A percentile compares a stretch with the other conserved stretches of the same genome.
Conservation (phyloP, 805 yeast genomes). For the Myxozyma geophila region DNA sequence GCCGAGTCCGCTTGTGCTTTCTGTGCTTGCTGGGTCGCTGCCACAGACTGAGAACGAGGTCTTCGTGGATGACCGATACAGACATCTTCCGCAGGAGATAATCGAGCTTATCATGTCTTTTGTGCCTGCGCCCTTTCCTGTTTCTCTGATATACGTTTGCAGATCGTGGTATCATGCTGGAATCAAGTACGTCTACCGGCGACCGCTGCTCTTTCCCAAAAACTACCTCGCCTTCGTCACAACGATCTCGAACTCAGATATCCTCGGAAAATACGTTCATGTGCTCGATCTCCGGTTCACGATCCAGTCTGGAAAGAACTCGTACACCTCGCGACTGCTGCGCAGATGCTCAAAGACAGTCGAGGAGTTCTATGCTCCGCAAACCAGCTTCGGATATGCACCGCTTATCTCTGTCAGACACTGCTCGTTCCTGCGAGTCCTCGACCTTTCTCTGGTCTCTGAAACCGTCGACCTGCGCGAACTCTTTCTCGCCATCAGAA, state of each 20-base stretch:
- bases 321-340: slow-evolving; percentile 79
- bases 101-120: slow-evolving; percentile 76
- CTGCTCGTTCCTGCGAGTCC: slow-evolving; percentile 64
- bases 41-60: slow-evolving; percentile 43
- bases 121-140: slow-evolving; percentile 64
- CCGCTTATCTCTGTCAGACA: slow-evolving; percentile 81
- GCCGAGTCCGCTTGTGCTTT: slow-evolving; percentile 12
- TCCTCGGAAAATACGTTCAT: slow-evolving; percentile 63
- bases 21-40: slow-evolving; percentile 5
- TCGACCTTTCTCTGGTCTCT: slow-evolving; percentile 84
- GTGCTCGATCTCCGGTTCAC: slow-evolving; percentile 75
- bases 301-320: slow-evolving; percentile 89
- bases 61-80: slow-evolving; percentile 62
- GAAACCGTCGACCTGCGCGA: slow-evolving; percentile 86
- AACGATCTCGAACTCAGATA: slow-evolving; percentile 49
- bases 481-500: slow-evolving; percentile 72
- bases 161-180: slow-evolving; percentile 63
- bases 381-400: slow-evolving; percentile 89
- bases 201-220: slow-evolving; percentile 65
- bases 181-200: slow-evolving; percentile 65
- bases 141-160: slow-evolving; percentile 49
- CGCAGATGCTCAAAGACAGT: slow-evolving; percentile 73
- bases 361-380: slow-evolving; percentile 83
- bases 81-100: slow-evolving; percentile 70
- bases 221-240: slow-evolving; percentile 77